phyloP scores from a whole-genome alignment of 192 early-diverging fungal species.

The Podila clonocystis region DNA sequence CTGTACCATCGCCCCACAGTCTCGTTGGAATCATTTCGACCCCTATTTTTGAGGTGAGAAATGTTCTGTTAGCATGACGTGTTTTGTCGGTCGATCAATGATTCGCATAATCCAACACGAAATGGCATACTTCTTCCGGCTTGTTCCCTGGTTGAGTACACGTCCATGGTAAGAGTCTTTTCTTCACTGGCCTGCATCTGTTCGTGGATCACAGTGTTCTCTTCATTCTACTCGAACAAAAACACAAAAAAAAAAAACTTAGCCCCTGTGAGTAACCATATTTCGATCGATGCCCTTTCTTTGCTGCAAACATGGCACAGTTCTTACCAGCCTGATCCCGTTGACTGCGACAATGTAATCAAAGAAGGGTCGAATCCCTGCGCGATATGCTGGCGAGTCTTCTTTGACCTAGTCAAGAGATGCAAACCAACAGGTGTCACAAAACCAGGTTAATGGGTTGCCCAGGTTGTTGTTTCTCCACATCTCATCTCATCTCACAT shows the following conservation, averaged over 20 bases:
- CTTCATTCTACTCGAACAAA: constrained; percentile 21
- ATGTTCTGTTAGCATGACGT: background rate
- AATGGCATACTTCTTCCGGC: constrained; percentile 54
- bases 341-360: constrained; percentile 76
- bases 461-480: background rate
- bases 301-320: background rate
- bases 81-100: background rate
- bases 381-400: constrained; percentile 70
- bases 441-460: background rate
- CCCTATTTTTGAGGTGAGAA: constrained; percentile 21
- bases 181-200: constrained; percentile 56
- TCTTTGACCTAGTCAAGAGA: constrained; percentile 60
- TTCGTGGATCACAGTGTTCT: constrained; percentile 52
- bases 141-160: constrained; percentile 71
- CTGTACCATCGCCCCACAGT: constrained; percentile 51
- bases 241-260: too few species aligned
- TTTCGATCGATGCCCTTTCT: background rate
- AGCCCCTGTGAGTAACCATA: too few species aligned
- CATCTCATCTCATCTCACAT: too few species aligned
- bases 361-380: constrained; percentile 79
- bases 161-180: constrained; percentile 57
- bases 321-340: constrained; percentile 52
- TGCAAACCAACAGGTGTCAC: background rate
- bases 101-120: background rate
- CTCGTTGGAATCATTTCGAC: constrained; percentile 52